These are phyloP conservation scores for Thelephora terrestris DNA, from an alignment of 1,284 basidiomycete genomes.

Conservation along the genomic window DNA sequence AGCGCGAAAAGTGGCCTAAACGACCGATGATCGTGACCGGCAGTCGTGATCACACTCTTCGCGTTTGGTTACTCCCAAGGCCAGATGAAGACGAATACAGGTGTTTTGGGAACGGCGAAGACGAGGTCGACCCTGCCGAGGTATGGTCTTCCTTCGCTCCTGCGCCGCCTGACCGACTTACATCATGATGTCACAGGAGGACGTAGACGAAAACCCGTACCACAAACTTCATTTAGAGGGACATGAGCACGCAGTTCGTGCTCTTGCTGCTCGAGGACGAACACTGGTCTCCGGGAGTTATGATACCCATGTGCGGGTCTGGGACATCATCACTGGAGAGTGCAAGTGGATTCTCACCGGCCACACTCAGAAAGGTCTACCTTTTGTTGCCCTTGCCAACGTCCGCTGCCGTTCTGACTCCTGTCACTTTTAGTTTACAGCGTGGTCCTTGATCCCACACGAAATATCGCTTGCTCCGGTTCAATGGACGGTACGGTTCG, in stretches of 20 bases:
- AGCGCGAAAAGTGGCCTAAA: slow-evolving; percentile 74
- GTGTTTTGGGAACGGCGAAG: slow-evolving; percentile 60
- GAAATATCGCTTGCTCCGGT: slow-evolving; percentile 85
- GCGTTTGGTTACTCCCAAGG: slow-evolving; percentile 84
- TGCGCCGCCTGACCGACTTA: slow-evolving; percentile 2
- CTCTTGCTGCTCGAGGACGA: slow-evolving; percentile 82
- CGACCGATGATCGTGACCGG: slow-evolving; percentile 87
- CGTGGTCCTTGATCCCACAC: slow-evolving; percentile 76
- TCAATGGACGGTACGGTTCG: slow-evolving; percentile 96
- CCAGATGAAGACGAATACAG: slow-evolving; percentile 69
- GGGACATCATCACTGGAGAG: slow-evolving; percentile 86
- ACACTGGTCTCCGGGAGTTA: slow-evolving; percentile 93
- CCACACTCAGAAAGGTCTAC: slow-evolving; percentile 82
- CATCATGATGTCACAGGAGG: slow-evolving; percentile 33
- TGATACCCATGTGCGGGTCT: slow-evolving; percentile 86
- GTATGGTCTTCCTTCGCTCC: slow-evolving; percentile 27
- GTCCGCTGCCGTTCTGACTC: background rate
- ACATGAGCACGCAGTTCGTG: slow-evolving; percentile 85
- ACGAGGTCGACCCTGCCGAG: slow-evolving; percentile 58
- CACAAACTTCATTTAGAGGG: slow-evolving; percentile 79
- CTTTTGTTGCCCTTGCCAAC: background rate
- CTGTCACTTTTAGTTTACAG: slow-evolving; percentile 61
- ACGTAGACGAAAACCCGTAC: slow-evolving; percentile 82
- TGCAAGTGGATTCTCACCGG: slow-evolving; percentile 76
- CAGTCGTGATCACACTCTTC: slow-evolving; percentile 80